These are phyloP conservation scores for Ormosia emarginata DNA, from an alignment of 306 rosid species.

Conservation along the genomic window DNA sequence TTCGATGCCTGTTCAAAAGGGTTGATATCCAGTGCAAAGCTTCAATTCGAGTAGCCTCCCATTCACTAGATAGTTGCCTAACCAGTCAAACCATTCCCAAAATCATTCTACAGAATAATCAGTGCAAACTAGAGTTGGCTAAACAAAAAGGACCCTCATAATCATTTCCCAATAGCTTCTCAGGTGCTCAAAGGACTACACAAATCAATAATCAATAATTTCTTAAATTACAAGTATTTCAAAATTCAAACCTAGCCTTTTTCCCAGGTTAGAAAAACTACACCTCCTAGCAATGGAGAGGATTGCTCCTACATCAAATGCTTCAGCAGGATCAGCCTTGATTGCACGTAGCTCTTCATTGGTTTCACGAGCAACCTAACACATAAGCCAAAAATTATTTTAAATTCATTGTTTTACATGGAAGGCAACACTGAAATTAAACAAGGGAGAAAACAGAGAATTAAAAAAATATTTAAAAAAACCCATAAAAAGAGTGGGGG, in stretches of 20 bases:
- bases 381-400: conserved; percentile 12
- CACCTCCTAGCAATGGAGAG: conserved; percentile 89
- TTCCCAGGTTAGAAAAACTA: conserved; percentile 22
- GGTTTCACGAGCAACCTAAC: conserved; percentile 94
- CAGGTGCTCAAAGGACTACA: not conserved
- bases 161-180: conserved; percentile 26
- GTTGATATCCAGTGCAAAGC: conserved; percentile 94
- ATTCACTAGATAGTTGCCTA: conserved; percentile 91
- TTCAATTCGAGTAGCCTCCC: conserved; percentile 95
- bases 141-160: conserved; percentile 18
- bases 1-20: conserved; percentile 80
- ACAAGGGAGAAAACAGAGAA: not conserved
- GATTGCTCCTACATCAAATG: conserved; percentile 80
- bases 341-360: conserved; percentile 92
- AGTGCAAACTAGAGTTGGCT: conserved; percentile 19
- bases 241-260: conserved; percentile 35
- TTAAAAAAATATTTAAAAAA: not conserved
- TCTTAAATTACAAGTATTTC: conserved; percentile 17
- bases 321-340: conserved; percentile 82
- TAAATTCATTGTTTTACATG: conserved; percentile 10
- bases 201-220: not conserved
- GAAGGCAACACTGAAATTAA: not conserved
- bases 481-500: not conserved
- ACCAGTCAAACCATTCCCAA: conserved; percentile 35
- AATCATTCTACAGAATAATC: conserved; percentile 19